A percentile compares a stretch with the other conserved stretches of the same genome.
phyloP scores from a whole-genome alignment of 2,329 filamentous ascomycete genomes.

The Ilyonectria robusta region DNA sequence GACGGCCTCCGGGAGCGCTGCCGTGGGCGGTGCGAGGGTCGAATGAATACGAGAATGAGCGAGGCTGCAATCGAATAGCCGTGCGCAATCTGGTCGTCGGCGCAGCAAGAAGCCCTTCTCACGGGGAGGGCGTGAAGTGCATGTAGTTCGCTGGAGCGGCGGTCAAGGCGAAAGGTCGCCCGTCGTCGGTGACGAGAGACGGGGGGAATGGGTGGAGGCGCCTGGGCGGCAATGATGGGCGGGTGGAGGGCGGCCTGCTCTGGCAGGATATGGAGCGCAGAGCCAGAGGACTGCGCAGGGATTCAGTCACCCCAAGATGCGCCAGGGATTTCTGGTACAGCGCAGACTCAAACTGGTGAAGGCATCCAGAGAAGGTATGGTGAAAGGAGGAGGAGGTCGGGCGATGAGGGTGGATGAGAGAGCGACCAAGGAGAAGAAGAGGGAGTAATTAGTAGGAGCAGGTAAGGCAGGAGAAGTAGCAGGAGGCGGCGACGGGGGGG shows the following conservation, averaged over 20 bases:
- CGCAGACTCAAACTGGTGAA: constrained; percentile 30
- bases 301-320: constrained; percentile 29
- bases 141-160: constrained; percentile 45
- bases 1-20: constrained; percentile 14
- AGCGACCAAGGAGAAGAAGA: constrained; percentile 37
- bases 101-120: constrained; percentile 39
- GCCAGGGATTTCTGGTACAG: constrained; percentile 29
- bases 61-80: constrained; percentile 22
- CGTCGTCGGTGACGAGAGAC: constrained; percentile 41
- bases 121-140: constrained; percentile 35
- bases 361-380: constrained; percentile 35
- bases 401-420: constrained; percentile 38
- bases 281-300: constrained; percentile 33
- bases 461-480: constrained; percentile 32
- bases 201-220: constrained; percentile 40
- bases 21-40: neutral
- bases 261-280: constrained; percentile 16
- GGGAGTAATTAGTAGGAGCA: constrained; percentile 39
- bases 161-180: constrained; percentile 40
- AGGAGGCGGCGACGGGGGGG: constrained; percentile 35
- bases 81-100: constrained; percentile 33
- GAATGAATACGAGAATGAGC: constrained; percentile 4
- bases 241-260: constrained; percentile 26
- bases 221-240: constrained; percentile 31
- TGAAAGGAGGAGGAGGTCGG: constrained; percentile 37